These are phyloP conservation scores for Triglochin maritima DNA, from an alignment of 106 monocot genomes.

Conservation along the genomic window DNA sequence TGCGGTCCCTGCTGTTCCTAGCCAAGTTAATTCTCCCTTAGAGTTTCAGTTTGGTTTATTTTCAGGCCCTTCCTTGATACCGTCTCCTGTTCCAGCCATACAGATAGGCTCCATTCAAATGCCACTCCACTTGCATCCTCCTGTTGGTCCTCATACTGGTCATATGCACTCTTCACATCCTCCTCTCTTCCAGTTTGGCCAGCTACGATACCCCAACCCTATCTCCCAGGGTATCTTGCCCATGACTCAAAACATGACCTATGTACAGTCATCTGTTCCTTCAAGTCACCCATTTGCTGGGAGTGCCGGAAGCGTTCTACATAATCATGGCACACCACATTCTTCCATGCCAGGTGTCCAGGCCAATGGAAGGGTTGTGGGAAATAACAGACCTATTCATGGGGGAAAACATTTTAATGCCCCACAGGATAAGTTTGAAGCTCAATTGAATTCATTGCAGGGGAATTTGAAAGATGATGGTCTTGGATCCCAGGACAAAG, in stretches of 20 bases:
- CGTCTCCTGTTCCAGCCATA: constrained; percentile 88
- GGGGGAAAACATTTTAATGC: constrained; percentile 2
- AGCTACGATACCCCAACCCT: constrained; percentile 42
- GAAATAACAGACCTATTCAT: neutral
- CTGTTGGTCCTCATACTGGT: constrained; percentile 36
- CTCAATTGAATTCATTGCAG: constrained; percentile 1
- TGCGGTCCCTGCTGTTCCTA: constrained; percentile 19
- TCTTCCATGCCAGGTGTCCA: constrained; percentile 22
- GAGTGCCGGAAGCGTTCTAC: constrained; percentile 22
- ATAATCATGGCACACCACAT: constrained; percentile 18
- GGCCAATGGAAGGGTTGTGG: neutral
- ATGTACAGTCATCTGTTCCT: constrained; percentile 37
- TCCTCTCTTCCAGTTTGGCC: constrained; percentile 72
- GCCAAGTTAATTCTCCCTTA: constrained; percentile 41
- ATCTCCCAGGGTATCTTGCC: constrained; percentile 48
- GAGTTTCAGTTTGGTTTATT: constrained; percentile 91
- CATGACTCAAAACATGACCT: constrained; percentile 39
- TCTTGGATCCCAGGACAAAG: constrained; percentile 16
- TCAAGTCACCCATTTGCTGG: constrained; percentile 26
- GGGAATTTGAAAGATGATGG: neutral
- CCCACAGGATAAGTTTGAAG: constrained; percentile 8
- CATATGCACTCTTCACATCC: constrained; percentile 51
- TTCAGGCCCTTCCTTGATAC: constrained; percentile 86
- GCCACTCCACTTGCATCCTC: constrained; percentile 77
- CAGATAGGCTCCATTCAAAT: constrained; percentile 98